Percentiles rank a stretch among this genome's conserved stretches.
Evolutionary conservation across 169 alveolate genomes (phyloP).

Genomic region (Plasmodium vivax): DNA sequence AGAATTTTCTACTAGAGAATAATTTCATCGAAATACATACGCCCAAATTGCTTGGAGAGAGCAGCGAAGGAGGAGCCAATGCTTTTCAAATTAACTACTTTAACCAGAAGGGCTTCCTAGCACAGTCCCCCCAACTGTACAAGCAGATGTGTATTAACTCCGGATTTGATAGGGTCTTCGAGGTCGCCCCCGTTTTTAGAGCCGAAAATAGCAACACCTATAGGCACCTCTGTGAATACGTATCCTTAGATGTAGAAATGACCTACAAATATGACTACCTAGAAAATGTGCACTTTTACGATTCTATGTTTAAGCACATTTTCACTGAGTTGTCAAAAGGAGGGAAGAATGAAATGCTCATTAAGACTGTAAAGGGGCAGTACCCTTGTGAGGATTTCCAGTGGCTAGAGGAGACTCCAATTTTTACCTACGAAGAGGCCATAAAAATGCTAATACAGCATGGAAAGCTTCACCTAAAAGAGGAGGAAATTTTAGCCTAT

Average conservation of each 20-base stretch:
- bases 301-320: constrained; percentile 90
- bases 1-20: constrained; percentile 90
- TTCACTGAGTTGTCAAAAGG: constrained; percentile 88
- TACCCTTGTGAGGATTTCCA: constrained; percentile 50
- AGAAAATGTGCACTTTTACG: constrained; percentile 96
- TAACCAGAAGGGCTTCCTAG: constrained; percentile 90
- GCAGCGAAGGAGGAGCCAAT: constrained; percentile 99
- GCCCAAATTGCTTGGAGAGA: constrained; percentile 99
- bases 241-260: constrained; percentile 99
- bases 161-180: constrained; percentile 98
- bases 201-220: constrained; percentile 99
- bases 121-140: constrained; percentile 99
- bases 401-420: constrained; percentile 70
- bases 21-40: constrained; percentile 98
- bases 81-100: constrained; percentile 96
- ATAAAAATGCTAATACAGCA: constrained; percentile 83
- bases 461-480: constrained; percentile 79
- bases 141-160: constrained; percentile 99
- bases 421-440: constrained; percentile 80
- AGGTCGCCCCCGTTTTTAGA: constrained; percentile 99
- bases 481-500: constrained; percentile 87
- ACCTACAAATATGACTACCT: constrained; percentile 94
- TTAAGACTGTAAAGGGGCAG: constrained; percentile 59
- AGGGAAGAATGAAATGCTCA: constrained; percentile 33
- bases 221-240: constrained; percentile 99